Base-by-base conservation (phyloP, 495 filamentous ascomycete species). In the Viridothelium virens region DNA sequence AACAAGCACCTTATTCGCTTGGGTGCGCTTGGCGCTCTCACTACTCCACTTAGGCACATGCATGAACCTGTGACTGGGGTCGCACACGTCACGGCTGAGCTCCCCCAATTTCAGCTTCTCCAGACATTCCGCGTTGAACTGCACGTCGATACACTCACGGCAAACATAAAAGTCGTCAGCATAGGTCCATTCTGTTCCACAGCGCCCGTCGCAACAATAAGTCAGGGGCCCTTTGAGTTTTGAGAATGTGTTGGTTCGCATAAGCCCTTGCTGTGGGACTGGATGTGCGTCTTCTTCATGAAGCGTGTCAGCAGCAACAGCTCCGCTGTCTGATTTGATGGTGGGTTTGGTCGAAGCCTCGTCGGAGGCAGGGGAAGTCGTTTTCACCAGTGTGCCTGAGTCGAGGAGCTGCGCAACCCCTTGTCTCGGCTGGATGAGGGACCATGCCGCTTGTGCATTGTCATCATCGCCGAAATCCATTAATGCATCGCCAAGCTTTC, bases 141-240 rank as follows among this genome's bases (percentile, higher is more conserved):
- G 39, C 31, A 38, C 50, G 41, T 65, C 63, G 18, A 65, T 34
- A 37, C 63, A 65, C 41, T 65, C 63, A n/a, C 39, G 46, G 41
- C 63, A 65, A 33, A 50, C 39, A 44, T 65, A 65, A 2, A 65
- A 11, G 41, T 65, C 46, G 63, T 65, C 63, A 12, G 63, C 63
- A 31, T 65, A 65, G 2, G 63, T 65, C 63, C 63, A 65, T 18
- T 50, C 31, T 9, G 44, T 53, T 7, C 41, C 41, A 50, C 63
- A 65, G 18, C 34, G 33, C 25, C 63, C 39, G 2, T 34, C 39
- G 31, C 44, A 65, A 65, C 16, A 50, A 36, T 50, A 34, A 31
- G 18, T 65, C 2, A 65, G n/a, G 39, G 16, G 48, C 5, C 41
- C 41, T 6, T 5, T 14, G 41, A 46, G 41, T 46, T n/a, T n/a